A percentile compares a stretch with the other conserved stretches of the same genome.
phyloP scores from a whole-genome alignment of 306 rosid species.

The cucumber (Cucumis sativus) region DNA sequence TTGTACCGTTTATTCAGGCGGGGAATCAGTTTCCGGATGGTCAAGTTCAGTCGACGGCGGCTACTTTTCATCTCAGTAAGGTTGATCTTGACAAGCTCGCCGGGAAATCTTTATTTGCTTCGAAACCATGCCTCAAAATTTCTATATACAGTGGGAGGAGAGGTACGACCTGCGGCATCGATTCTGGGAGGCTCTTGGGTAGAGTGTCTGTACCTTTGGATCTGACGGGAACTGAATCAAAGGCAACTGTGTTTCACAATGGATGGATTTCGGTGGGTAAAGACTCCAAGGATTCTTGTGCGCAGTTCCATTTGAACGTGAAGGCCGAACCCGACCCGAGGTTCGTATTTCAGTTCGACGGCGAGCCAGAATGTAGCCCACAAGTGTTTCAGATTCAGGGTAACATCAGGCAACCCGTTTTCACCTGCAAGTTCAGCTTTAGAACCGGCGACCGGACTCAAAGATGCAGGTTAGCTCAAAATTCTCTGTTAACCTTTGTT shows the following conservation, averaged over 20 bases:
- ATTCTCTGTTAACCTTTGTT: background rate
- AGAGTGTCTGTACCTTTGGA: slow-evolving; percentile 38
- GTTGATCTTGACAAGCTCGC: slow-evolving; percentile 32
- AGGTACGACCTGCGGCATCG: slow-evolving; percentile 51
- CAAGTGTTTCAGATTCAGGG: slow-evolving; percentile 69
- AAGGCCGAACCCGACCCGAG: slow-evolving; percentile 60
- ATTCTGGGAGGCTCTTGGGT: slow-evolving; percentile 40
- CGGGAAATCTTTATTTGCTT: slow-evolving; percentile 32
- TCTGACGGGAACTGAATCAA: slow-evolving; percentile 35
- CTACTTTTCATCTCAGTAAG: slow-evolving; percentile 52
- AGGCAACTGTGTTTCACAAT: slow-evolving; percentile 32
- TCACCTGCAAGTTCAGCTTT: slow-evolving; percentile 65
- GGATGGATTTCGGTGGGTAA: slow-evolving; percentile 62
- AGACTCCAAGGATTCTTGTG: slow-evolving; percentile 31
- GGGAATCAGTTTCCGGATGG: slow-evolving; percentile 30
- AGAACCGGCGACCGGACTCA: slow-evolving; percentile 52
- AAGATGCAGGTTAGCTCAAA: slow-evolving; percentile 34
- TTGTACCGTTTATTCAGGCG: slow-evolving; percentile 42
- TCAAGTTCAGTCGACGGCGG: slow-evolving; percentile 31
- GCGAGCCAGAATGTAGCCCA: slow-evolving; percentile 69
- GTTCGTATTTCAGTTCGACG: slow-evolving; percentile 65
- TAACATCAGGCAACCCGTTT: slow-evolving; percentile 54
- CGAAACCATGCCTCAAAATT: slow-evolving; percentile 33
- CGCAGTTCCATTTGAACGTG: slow-evolving; percentile 63
- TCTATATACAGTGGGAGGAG: slow-evolving; percentile 49